Base-by-base conservation (phyloP, 768 basidiomycete species). In the Suillus subaureus region DNA sequence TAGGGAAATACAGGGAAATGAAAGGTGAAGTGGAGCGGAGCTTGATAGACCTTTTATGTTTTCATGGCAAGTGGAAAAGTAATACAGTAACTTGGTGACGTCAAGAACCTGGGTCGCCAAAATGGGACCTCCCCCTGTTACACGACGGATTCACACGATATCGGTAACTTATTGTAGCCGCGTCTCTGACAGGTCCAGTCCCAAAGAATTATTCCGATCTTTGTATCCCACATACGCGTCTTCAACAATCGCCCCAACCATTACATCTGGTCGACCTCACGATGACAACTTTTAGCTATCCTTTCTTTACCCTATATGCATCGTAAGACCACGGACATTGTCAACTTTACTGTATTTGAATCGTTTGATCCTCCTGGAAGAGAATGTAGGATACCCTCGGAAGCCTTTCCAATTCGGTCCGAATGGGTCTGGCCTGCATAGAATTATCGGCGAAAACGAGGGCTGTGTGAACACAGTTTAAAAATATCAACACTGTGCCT, bases 401-500 rank as follows among this genome's bases (percentile, higher is more conserved):
- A 28, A 52, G 26, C 26, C 15, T 54, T 54, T 33, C 18, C 31
- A 54, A 54, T 54, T 33, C 11, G 52, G 21, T 55, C 31, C 31
- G 28, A 54, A 52, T 52, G 51, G 28, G 6, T 28, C 26, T 16
- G 28, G 51, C 28, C 18, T 65, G 35, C 31, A 45, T 28, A 18
- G 33, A n/a, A 31, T 62, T 62, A 1, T 65, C 23, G 0, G 72
- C 55, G 64, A n/a, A 80, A 42, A 80, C 42, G 9, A 80, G 61
- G 0, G 74, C 68, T 4, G 78, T 77, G 62, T 80, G 80, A 39
- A 5, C 56, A 15, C 1, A 70, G 37, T 31, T 66, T 65, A 66
- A 79, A 77, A 16, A 75, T 33, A 11, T 71, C 66, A 79, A 79
- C 11, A 80, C 31, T 31, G 4, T 31, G 65, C n/a, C 62, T 55